Percentiles rank a stretch among this genome's conserved stretches.
phyloP scores from a whole-genome alignment of 1,139 yeast genomes.

The Zygotorulaspora mrakii region DNA sequence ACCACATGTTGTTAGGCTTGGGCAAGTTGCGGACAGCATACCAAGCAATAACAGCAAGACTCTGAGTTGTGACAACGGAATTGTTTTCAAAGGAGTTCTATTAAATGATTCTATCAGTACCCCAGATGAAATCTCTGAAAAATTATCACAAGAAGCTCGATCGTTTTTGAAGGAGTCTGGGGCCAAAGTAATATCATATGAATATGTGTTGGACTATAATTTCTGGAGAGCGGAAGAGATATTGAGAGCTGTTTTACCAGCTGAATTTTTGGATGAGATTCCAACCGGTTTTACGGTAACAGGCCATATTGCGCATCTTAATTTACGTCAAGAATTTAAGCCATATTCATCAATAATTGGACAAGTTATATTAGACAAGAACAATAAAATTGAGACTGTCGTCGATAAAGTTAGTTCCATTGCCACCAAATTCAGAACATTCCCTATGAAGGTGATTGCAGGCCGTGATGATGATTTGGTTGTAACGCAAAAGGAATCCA shows the following conservation, averaged over 20 bases:
- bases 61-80: constrained; percentile 31
- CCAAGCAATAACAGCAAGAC: constrained; percentile 19
- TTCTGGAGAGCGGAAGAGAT: constrained; percentile 92
- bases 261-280: constrained; percentile 59
- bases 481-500: constrained; percentile 87
- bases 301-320: constrained; percentile 94
- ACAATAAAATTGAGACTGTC: constrained; percentile 73
- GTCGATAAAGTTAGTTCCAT: constrained; percentile 92
- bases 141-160: constrained; percentile 44
- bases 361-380: constrained; percentile 85
- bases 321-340: constrained; percentile 77
- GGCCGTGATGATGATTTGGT: constrained; percentile 57
- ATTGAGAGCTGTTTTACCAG: constrained; percentile 71
- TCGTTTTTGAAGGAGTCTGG: constrained; percentile 46
- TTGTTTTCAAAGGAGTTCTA: constrained; percentile 55
- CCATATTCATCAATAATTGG: constrained; percentile 83
- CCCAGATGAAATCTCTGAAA: constrained; percentile 39
- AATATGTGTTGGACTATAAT: constrained; percentile 58
- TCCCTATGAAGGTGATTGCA: constrained; percentile 89
- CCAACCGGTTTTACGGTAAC: constrained; percentile 93
- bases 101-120: constrained; percentile 51
- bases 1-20: constrained; percentile 57
- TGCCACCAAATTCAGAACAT: constrained; percentile 84
- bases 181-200: constrained; percentile 51
- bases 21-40: constrained; percentile 19